These are phyloP conservation scores for Xylaria scruposa DNA, from an alignment of 495 filamentous ascomycete genomes.

Conservation along the genomic window DNA sequence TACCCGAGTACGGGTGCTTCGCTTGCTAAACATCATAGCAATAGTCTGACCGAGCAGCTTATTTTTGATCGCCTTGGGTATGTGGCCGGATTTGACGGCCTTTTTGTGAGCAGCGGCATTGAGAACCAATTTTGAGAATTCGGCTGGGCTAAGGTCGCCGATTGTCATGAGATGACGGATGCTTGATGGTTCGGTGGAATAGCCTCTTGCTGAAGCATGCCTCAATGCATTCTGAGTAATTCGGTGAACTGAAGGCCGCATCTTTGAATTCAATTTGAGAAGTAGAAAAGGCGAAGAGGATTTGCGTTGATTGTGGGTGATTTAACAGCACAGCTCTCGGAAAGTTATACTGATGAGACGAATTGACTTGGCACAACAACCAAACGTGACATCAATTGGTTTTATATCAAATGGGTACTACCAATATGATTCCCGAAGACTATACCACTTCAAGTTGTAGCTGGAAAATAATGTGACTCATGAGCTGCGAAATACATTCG, in stretches of 20 bases:
- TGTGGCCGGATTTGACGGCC: conserved; percentile 73
- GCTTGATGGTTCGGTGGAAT: conserved; percentile 37
- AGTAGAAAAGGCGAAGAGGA: background rate
- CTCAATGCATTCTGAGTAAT: conserved; percentile 26
- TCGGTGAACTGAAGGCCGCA: conserved; percentile 32
- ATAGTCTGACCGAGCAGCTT: conserved; percentile 73
- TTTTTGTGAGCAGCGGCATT: conserved; percentile 80
- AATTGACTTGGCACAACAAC: background rate
- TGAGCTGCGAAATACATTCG: background rate
- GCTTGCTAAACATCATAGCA: conserved; percentile 95
- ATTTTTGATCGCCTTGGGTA: conserved; percentile 62
- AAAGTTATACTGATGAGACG: background rate
- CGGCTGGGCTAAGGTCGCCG: conserved; percentile 77
- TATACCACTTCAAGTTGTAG: background rate
- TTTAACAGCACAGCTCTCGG: background rate
- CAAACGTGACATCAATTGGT: background rate
- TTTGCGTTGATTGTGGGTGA: background rate
- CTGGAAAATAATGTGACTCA: conserved; percentile 13
- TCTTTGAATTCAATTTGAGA: conserved; percentile 24
- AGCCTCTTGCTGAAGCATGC: conserved; percentile 36
- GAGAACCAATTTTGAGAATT: conserved; percentile 80
- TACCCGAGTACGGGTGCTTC: conserved; percentile 88
- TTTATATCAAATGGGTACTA: background rate
- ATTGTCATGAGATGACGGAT: conserved; percentile 88
- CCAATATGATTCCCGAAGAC: background rate